Percentiles rank a stretch among this genome's conserved stretches.
Conservation (phyloP, 306 rosid species). For the Vicia faba region DNA sequence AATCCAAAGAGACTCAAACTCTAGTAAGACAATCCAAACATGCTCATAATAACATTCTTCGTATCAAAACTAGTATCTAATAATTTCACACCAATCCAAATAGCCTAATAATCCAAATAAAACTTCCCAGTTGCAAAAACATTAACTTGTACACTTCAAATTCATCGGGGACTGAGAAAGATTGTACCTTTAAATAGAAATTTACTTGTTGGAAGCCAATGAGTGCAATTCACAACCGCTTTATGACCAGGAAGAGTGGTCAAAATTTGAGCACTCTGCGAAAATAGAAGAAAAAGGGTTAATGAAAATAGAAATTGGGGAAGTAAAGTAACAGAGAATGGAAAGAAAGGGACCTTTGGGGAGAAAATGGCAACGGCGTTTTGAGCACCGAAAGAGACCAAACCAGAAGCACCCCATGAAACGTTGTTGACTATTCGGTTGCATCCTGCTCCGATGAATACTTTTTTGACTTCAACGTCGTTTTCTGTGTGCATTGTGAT, state of each 20-base stretch:
- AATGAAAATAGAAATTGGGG: neutral
- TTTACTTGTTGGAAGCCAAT: conserved; percentile 84
- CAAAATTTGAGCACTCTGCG: conserved; percentile 83
- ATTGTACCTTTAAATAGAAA: conserved; percentile 68
- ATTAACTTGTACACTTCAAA: conserved; percentile 4
- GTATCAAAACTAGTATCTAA: no score
- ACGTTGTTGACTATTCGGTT: conserved; percentile 89
- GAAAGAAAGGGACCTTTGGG: conserved; percentile 62
- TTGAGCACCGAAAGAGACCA: conserved; percentile 84
- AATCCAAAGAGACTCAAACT: no score
- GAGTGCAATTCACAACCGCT: conserved; percentile 89
- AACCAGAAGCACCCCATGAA: conserved; percentile 88
- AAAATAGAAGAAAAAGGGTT: conserved; percentile 21
- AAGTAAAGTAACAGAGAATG: neutral
- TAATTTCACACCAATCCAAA: no score
- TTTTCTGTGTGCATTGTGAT: conserved; percentile 37
- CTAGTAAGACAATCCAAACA: no score
- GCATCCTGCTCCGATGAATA: conserved; percentile 91
- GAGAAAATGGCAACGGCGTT: conserved; percentile 87
- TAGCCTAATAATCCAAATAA: no score
- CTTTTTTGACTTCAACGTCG: conserved; percentile 55
- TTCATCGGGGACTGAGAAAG: conserved; percentile 13
- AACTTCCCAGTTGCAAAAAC: neutral
- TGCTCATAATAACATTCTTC: no score
- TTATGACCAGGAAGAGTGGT: conserved; percentile 89